Conservation (phyloP, 1,284 basidiomycete species). For the Tetrapyrgos nigripes region DNA sequence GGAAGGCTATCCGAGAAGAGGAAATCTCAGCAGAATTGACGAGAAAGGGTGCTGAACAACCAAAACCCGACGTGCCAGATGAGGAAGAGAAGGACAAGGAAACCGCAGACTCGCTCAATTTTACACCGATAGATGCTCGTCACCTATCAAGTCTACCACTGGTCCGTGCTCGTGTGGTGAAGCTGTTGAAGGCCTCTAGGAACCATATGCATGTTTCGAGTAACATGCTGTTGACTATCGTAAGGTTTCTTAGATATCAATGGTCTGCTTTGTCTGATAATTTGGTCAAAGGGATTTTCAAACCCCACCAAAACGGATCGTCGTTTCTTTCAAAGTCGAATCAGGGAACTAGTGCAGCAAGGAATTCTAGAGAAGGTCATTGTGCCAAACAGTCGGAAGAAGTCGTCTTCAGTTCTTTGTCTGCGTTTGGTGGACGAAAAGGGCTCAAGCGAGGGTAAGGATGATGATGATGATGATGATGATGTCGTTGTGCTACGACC, state of each 20-base stretch:
- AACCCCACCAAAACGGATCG: constrained; percentile 77
- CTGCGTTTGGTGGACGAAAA: constrained; percentile 59
- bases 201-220: constrained; percentile 71
- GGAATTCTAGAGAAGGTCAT: constrained; percentile 76
- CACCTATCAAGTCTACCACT: constrained; percentile 77
- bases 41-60: constrained; percentile 35
- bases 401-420: constrained; percentile 57
- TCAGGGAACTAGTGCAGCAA: constrained; percentile 72
- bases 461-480: too few species aligned
- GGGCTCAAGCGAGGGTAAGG: constrained; percentile 16
- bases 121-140: constrained; percentile 76
- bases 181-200: constrained; percentile 69
- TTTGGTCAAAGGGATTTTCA: constrained; percentile 62
- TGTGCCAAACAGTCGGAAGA: constrained; percentile 60
- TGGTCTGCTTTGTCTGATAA: neutral
- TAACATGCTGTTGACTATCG: constrained; percentile 74
- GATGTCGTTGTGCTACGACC: constrained; percentile 37
- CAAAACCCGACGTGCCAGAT: constrained; percentile 41
- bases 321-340: constrained; percentile 75
- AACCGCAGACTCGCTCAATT: constrained; percentile 46
- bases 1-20: constrained; percentile 75
- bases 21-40: constrained; percentile 49
- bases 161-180: constrained; percentile 69
- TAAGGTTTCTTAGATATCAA: constrained; percentile 41
- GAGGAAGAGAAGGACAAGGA: constrained; percentile 35